These are phyloP conservation scores for Bruguiera gymnorhiza DNA, from an alignment of 345 rosid genomes.

Conservation along the genomic window DNA sequence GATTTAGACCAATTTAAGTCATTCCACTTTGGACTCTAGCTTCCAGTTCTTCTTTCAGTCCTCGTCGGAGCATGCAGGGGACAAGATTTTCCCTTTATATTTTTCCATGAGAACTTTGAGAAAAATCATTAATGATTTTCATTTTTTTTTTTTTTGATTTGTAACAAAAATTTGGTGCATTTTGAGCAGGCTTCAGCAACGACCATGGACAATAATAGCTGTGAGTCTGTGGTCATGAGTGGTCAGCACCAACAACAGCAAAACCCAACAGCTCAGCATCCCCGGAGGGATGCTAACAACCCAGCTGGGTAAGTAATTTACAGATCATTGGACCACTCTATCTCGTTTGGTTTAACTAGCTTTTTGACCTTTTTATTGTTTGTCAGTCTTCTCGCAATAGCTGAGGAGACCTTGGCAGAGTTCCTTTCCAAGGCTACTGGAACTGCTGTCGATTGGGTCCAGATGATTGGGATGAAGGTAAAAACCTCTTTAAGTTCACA, in stretches of 20 bases:
- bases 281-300: conserved; percentile 87
- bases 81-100: no score
- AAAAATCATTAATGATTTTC: not conserved
- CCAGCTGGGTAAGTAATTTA: conserved; percentile 79
- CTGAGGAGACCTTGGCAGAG: conserved; percentile 96
- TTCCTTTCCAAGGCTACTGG: conserved; percentile 97
- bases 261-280: conserved; percentile 91
- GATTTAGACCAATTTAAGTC: no score
- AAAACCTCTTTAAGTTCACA: not conserved
- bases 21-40: no score
- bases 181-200: conserved; percentile 64
- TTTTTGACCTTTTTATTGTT: not conserved
- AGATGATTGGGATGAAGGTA: conserved; percentile 99
- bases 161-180: not conserved
- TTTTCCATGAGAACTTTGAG: not conserved
- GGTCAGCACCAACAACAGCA: conserved; percentile 98
- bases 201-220: conserved; percentile 95
- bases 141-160: not conserved
- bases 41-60: no score
- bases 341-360: not conserved
- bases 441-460: conserved; percentile 99
- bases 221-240: conserved; percentile 98
- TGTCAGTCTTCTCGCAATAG: conserved; percentile 75
- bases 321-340: not conserved
- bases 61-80: no score